A percentile compares a stretch with the other conserved stretches of the same genome.
phyloP scores from a whole-genome alignment of 345 rosid genomes.

The Arabidopsis arenosa region DNA sequence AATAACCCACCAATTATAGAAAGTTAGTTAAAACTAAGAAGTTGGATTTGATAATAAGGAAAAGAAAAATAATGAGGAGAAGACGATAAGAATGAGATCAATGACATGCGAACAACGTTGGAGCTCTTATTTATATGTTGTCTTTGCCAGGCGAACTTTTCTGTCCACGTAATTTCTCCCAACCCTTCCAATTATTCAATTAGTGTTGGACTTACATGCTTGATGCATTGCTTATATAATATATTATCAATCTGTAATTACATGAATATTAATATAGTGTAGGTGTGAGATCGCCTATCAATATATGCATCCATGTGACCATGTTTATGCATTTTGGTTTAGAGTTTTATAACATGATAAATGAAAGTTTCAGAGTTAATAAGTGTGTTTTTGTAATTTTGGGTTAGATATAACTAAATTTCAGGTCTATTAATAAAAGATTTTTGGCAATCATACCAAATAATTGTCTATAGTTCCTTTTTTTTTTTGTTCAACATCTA shows the following conservation, averaged over 20 bases:
- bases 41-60: background rate
- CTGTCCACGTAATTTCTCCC: conserved; percentile 29
- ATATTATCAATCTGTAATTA: conserved; percentile 16
- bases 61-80: background rate
- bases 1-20: background rate
- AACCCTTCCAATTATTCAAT: conserved; percentile 27
- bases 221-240: conserved; percentile 32
- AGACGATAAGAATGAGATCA: conserved; percentile 35
- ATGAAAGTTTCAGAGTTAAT: background rate
- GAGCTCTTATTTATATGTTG: conserved; percentile 27
- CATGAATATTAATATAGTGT: background rate
- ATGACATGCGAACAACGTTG: conserved; percentile 39
- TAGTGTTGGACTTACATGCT: conserved; percentile 36
- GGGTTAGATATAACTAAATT: background rate
- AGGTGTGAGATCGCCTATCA: background rate
- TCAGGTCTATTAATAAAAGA: background rate
- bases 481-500: no score
- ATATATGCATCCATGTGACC: conserved; percentile 17
- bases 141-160: conserved; percentile 37
- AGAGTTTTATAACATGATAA: conserved; percentile 2
- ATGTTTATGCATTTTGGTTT: conserved; percentile 6
- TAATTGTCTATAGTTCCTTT: no score
- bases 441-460: background rate
- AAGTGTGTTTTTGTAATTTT: background rate
- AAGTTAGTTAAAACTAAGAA: background rate